Percentiles rank a stretch among this genome's conserved stretches.
Evolutionary conservation across 2,329 filamentous ascomycete species (phyloP).

Genomic region (Fusarium illudens): DNA sequence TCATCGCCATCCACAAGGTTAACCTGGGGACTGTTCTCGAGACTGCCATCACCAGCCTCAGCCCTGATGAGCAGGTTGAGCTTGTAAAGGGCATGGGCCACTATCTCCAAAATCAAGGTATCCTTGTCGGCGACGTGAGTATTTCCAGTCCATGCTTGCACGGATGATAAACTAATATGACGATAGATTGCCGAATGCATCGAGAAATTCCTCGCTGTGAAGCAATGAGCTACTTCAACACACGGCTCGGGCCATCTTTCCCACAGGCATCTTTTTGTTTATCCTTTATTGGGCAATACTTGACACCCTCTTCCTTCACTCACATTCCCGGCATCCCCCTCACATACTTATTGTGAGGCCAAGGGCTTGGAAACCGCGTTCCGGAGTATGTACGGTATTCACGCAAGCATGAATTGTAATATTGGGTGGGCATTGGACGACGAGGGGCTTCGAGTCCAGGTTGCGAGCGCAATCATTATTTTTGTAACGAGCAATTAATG

Average conservation of each 20-base stretch:
- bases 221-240: conserved; percentile 29
- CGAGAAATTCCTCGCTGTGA: conserved; percentile 36
- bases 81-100: conserved; percentile 71
- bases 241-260: conserved; percentile 3
- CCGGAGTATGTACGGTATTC: conserved; percentile 14
- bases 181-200: conserved; percentile 40
- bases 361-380: conserved; percentile 1
- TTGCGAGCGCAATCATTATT: conserved; percentile 19
- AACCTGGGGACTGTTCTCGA: conserved; percentile 89
- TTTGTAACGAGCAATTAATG: conserved; percentile 33
- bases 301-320: conserved; percentile 17
- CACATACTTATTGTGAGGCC: background rate
- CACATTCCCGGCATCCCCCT: conserved; percentile 27
- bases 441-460: conserved; percentile 5
- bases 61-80: conserved; percentile 88
- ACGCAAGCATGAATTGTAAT: conserved; percentile 20
- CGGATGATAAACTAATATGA: conserved; percentile 2
- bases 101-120: conserved; percentile 72
- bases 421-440: conserved; percentile 21
- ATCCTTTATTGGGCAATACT: conserved; percentile 20
- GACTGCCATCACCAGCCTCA: conserved; percentile 87
- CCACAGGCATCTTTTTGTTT: conserved; percentile 26
- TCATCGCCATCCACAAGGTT: conserved; percentile 88
- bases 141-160: background rate
- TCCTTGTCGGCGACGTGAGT: conserved; percentile 47